Evolutionary conservation across 148 eudicot genomes (phyloP).

Genomic region (Mesembryanthemum crystallinum): DNA sequence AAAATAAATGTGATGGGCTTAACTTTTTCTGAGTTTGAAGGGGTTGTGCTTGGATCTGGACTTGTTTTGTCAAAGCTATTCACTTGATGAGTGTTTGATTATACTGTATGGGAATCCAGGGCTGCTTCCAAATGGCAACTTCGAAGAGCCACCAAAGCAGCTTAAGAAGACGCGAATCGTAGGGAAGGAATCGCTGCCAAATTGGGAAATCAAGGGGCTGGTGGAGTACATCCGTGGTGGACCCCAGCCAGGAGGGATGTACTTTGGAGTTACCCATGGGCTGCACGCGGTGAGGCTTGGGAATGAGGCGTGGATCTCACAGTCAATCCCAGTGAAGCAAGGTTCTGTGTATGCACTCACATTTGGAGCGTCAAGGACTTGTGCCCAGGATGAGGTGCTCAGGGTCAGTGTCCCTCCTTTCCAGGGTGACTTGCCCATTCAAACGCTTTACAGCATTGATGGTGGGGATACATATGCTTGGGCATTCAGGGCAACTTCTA

Average conservation of each 20-base stretch:
- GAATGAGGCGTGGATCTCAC: slow-evolving; percentile 72
- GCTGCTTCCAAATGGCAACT: slow-evolving; percentile 80
- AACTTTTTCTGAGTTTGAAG: too few relatives aligned
- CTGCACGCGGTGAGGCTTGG: slow-evolving; percentile 75
- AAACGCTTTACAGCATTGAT: slow-evolving; percentile 71
- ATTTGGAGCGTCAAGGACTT: slow-evolving; percentile 80
- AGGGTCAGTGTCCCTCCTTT: slow-evolving; percentile 62
- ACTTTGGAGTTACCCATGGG: slow-evolving; percentile 63
- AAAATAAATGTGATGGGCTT: too few relatives aligned
- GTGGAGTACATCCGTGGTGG: slow-evolving; percentile 90
- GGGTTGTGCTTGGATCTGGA: background rate
- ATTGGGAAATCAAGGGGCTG: slow-evolving; percentile 70
- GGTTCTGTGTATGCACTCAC: slow-evolving; percentile 68
- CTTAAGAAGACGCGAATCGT: slow-evolving; percentile 57
- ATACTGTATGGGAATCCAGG: slow-evolving; percentile 29
- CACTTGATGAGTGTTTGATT: background rate
- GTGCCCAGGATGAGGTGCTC: slow-evolving; percentile 90
- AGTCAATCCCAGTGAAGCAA: slow-evolving; percentile 47
- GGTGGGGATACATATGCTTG: slow-evolving; percentile 81
- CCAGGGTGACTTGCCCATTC: slow-evolving; percentile 71
- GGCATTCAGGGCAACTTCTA: slow-evolving; percentile 56
- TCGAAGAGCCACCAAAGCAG: slow-evolving; percentile 63
- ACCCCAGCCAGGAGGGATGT: slow-evolving; percentile 88
- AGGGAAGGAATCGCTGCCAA: slow-evolving; percentile 63
- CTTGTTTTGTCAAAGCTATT: background rate